A percentile compares a stretch with the other conserved stretches of the same genome.
Conservation (phyloP, 371 early-diverging fungal genomes). For the Encephalitozoon hellem region DNA sequence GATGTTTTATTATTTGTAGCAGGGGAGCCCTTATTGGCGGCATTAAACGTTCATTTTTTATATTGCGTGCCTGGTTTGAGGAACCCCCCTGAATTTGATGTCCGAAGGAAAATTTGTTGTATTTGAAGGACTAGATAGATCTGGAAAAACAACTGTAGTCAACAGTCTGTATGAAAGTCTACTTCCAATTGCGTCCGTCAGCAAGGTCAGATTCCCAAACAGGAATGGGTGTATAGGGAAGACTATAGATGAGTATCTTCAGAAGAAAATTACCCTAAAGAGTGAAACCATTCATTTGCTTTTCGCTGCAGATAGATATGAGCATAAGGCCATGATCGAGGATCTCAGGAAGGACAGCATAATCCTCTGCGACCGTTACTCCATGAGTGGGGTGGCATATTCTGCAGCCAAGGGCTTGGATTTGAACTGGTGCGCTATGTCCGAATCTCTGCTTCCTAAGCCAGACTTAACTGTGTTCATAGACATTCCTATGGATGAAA, state of each 20-base stretch:
- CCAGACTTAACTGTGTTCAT: conserved; percentile 81
- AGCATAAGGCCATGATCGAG: conserved; percentile 59
- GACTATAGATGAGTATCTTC: conserved; percentile 76
- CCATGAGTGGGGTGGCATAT: conserved; percentile 86
- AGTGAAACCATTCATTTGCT: conserved; percentile 79
- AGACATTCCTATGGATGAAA: conserved; percentile 70
- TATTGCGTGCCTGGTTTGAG: not conserved
- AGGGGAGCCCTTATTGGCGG: not conserved
- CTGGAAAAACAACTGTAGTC: conserved; percentile 84
- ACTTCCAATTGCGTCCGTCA: conserved; percentile 12
- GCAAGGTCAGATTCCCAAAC: conserved; percentile 63
- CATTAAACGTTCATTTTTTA: not conserved
- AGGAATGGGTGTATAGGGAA: conserved; percentile 78
- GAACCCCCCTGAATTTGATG: conserved; percentile 2
- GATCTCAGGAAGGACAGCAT: conserved; percentile 41
- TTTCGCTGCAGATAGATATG: conserved; percentile 86
- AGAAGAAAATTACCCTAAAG: conserved; percentile 65
- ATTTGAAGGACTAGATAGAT: conserved; percentile 82
- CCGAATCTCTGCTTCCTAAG: conserved; percentile 72
- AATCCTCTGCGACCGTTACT: conserved; percentile 86
- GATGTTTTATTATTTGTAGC: not conserved
- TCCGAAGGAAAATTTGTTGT: conserved; percentile 55
- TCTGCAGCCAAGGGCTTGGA: conserved; percentile 68
- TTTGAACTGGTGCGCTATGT: conserved; percentile 73
- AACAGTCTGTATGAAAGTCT: conserved; percentile 65